Evolutionary conservation across 164 flowering plant genomes (phyloP), one percentile per base, ranked within the genome.

Genomic region (Magnolia sinica): DNA sequence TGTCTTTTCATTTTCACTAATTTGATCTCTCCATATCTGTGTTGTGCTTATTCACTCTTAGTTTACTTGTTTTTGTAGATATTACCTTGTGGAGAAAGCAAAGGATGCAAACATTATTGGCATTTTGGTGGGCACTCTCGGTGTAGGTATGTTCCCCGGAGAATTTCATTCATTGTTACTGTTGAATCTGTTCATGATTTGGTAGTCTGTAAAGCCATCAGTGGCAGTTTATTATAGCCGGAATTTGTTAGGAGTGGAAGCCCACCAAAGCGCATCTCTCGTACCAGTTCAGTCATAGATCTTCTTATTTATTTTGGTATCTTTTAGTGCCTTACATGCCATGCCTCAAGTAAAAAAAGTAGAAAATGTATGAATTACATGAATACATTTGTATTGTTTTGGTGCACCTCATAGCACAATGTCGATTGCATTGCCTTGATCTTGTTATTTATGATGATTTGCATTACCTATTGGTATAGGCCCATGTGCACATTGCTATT

Each of bases 51-150:
- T 37, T 68, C 13, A 3, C 16, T 68, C 50, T 66, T 23, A 66
- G n/a, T 24, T 24, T 64, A 19, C 7, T 67, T 50, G 19, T 66
- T 74, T 82, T 50, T 83, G 77, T 84, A 94, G 99, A 83, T 96
- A 96, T 83, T 94, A 87, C 79, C 86, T 94, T 13, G 97, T 96
- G 81, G 99, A 96, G 87, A 96, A 87, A 83, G 98, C 99, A 72
- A 96, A 91, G 86, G 99, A 96, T 91, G 95, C 99, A 63, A 92
- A 87, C 73, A 92, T 96, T 75, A 82, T 96, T 74, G 99, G 98
- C 74, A 90, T 96, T 81, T 83, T 96, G 88, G 98, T 96, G 58
- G 99, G 99, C 24, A 94, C 99, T 49, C 98, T 96, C 81, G 99
- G 96, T 78, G 96, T 92, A 76, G 98, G 97, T 91, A 87, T 73